Evolutionary conservation across 768 basidiomycete genomes (phyloP).

Genomic region (Phlebiopsis flavidoalba): DNA sequence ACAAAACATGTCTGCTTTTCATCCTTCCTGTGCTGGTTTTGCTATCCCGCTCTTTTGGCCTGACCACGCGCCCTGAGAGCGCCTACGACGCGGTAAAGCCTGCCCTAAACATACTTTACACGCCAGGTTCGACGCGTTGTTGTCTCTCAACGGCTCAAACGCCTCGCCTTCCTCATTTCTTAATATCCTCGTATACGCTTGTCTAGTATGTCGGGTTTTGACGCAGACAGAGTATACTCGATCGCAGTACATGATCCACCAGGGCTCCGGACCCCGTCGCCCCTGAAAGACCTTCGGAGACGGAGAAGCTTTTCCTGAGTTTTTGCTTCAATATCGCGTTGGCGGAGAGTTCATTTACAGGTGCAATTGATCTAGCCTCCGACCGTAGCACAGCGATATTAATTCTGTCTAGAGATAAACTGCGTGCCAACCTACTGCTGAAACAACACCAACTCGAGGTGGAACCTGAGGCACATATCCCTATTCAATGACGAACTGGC

Average conservation of each 20-base stretch:
- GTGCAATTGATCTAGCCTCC: constrained; percentile 31
- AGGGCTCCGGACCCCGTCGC: constrained; percentile 45
- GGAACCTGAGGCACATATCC: constrained; percentile 40
- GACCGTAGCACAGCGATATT: background rate
- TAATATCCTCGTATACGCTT: background rate
- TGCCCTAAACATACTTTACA: constrained; percentile 12
- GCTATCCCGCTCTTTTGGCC: too few relatives aligned
- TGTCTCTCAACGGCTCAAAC: constrained; percentile 2
- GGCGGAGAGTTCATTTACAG: constrained; percentile 92
- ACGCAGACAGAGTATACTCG: constrained; percentile 74
- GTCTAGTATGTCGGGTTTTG: constrained; percentile 78
- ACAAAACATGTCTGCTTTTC: background rate
- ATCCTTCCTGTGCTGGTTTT: background rate
- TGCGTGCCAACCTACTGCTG: constrained; percentile 83
- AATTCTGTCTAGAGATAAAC: constrained; percentile 59
- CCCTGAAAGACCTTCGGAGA: constrained; percentile 74
- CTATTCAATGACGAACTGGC: constrained; percentile 94
- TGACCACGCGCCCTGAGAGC: too few relatives aligned
- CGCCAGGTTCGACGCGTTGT: constrained; percentile 2
- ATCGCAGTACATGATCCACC: constrained; percentile 78
- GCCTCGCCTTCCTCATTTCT: constrained; percentile 2
- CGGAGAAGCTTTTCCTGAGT: constrained; percentile 76
- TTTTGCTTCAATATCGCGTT: constrained; percentile 82
- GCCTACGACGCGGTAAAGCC: constrained; percentile 4
- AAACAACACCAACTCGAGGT: constrained; percentile 72